Percentiles rank a stretch among this genome's conserved stretches.
Evolutionary conservation across 1,284 basidiomycete genomes (phyloP).

Genomic region (Ceratorhiza oryzae-sativae): DNA sequence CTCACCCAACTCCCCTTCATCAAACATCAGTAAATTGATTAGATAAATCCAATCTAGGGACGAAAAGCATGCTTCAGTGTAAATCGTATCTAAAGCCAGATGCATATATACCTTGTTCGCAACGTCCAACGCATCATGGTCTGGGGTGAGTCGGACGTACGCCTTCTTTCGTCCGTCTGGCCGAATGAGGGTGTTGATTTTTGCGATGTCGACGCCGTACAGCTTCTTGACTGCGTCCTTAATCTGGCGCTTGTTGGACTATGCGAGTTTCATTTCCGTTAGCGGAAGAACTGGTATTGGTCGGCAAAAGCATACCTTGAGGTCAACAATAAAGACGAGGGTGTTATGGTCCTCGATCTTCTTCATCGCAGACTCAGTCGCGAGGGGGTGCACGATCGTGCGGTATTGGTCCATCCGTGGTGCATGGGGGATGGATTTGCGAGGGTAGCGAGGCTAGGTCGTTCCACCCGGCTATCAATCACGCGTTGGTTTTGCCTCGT

Average conservation of each 20-base stretch:
- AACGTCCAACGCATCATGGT: constrained; percentile 97
- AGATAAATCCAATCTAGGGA: constrained; percentile 81
- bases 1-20: not conserved
- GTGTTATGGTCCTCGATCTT: constrained; percentile 99
- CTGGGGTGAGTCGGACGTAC: constrained; percentile 92
- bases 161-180: constrained; percentile 99
- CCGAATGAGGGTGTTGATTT: constrained; percentile 98
- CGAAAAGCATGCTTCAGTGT: not conserved
- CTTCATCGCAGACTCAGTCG: constrained; percentile 91
- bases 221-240: constrained; percentile 99
- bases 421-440: constrained; percentile 93
- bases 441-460: constrained; percentile 84
- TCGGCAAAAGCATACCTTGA: constrained; percentile 58
- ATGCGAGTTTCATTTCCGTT: constrained; percentile 39
- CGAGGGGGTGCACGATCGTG: constrained; percentile 86
- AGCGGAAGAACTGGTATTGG: not conserved
- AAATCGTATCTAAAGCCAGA: constrained; percentile 26
- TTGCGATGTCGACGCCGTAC: constrained; percentile 95
- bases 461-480: not conserved
- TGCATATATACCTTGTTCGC: constrained; percentile 88
- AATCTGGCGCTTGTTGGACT: constrained; percentile 95
- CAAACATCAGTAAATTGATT: constrained; percentile 49
- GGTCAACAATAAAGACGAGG: constrained; percentile 95
- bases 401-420: constrained; percentile 97
- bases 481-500: not conserved